Base-by-base conservation (phyloP, 306 rosid species). In the Arachis stenosperma region DNA sequence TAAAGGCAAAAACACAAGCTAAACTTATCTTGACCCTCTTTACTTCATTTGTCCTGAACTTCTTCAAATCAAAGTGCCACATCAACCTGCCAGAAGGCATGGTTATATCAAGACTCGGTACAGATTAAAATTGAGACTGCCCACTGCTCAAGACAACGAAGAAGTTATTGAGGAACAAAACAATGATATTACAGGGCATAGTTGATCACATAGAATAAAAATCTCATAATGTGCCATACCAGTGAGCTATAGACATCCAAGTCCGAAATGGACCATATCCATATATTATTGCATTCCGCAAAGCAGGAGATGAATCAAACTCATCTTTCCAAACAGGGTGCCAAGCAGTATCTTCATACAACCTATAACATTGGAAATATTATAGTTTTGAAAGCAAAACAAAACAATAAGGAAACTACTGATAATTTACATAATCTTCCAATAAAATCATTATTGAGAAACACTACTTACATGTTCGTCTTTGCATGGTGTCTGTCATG, bases 401-500 rank as follows among this genome's bases (percentile, higher is more conserved):
- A 42, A 71, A 52, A 66, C 48, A 33, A 17, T 58, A 39, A 75
- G 57, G 59, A 40, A 40, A 7, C 43, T 40, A 3, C 74, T 57
- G 65, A 60, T 36, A 22, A 22, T 22, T 22, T 37, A 13, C 74
- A 79, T 46, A 71, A 65, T 76, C 70, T 69, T 52, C 14, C 41
- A 43, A 57, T 57, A 39, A 36, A 67, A 30, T 10, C 6, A 59
- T 29, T 42, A 14, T 46, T 6, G 44, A 59, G 68, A 69, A 63
- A 71, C 69, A 46, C 39, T 44, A 57, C 94, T 69, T 69, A 94
- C 99, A 94, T 91, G 87, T 94, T 94, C 76, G 99, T 94, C 85
- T 91, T 94, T 51, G 99, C 99, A 86, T 94, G 99, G 84, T 94
- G 97, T 54, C 81, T 88, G 59, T 94, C 99, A 57, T 94, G 99